Percentiles rank a stretch among this genome's conserved stretches.
Evolutionary conservation across 2,329 filamentous ascomycete species (phyloP).

Genomic region (Exophiala spinifera): DNA sequence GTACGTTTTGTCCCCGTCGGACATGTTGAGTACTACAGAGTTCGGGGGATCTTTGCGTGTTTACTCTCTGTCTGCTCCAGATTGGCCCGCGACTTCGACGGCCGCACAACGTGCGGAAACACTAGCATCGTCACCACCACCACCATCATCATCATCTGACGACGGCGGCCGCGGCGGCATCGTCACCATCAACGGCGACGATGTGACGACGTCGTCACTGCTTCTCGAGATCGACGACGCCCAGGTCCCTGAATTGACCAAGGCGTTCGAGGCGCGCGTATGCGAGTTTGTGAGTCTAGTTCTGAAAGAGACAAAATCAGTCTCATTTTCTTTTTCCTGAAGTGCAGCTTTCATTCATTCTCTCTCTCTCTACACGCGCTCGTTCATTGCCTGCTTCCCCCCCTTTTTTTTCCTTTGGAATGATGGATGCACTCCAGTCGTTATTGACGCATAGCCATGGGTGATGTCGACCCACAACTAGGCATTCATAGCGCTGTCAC

Average conservation of each 20-base stretch:
- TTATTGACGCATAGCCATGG: too few species aligned
- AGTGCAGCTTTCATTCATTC: too few species aligned
- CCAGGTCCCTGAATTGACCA: background rate
- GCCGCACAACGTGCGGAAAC: background rate
- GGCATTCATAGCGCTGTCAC: constrained; percentile 7
- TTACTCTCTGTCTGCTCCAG: background rate
- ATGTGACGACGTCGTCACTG: constrained; percentile 4
- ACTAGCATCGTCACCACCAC: background rate
- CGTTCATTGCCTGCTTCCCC: too few species aligned
- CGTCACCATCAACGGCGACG: background rate
- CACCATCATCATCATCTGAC: too few species aligned
- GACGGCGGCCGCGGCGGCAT: background rate
- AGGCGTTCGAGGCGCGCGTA: constrained; percentile 7
- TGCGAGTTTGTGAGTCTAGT: constrained; percentile 15
- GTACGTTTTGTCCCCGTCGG: background rate
- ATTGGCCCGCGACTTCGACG: background rate
- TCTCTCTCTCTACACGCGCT: background rate
- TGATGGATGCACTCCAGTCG: too few species aligned
- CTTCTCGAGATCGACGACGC: constrained; percentile 6
- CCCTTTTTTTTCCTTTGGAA: too few species aligned
- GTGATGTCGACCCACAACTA: too few species aligned
- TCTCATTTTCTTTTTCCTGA: too few species aligned
- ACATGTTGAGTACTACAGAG: too few species aligned
- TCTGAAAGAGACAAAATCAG: too few species aligned
- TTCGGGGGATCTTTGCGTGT: too few species aligned